Evolutionary conservation across 2,329 filamentous ascomycete genomes (phyloP), one percentile per base, ranked within the genome.

Genomic region (Exophiala lecanii-corni): DNA sequence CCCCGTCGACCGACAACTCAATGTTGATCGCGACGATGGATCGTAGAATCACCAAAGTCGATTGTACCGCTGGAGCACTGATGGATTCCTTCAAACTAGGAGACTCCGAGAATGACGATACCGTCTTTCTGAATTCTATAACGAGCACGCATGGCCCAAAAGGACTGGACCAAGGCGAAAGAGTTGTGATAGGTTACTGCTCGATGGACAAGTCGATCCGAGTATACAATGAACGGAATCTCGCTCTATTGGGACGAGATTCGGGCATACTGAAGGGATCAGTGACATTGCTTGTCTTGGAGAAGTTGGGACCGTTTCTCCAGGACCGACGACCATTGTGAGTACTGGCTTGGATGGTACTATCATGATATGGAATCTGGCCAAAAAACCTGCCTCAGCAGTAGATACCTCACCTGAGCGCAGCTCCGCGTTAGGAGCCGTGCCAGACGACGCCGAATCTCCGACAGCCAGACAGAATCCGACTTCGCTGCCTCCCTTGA

Each of bases 161-260:
- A 6, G 16, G 23, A 18, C 31, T 25, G 19, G 46, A 53, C 34
- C 61, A 79, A 70, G 17, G 23, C 7, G 37, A 43, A 21, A 77
- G 81, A 19, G 76, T 94, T 38, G 74, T 98, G 39, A 75, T 92
- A 13, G 89, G 88, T n/a, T 76, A 92, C 9, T 96, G 91, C 6
- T 89, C 89, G 55, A 95, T 87, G 1, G 92, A 98, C 64, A 98
- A 97, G 62, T 97, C 92, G 1, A 83, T 98, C 43, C 76, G 92
- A 25, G 70, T 98, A 12, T 98, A 98, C 57, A 86, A 95, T 54
- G 73, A 79, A 20, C 81, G 84, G 49, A 81, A 79, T 31, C 89
- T 91, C 6, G 68, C 71, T 2, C 82, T 98, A 44, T 68, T 97
- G 19, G 85, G 89, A 38, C 81, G 88, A 30, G 92, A 97, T 66